Percentiles rank a stretch among this genome's conserved stretches.
Conservation (phyloP, 2,329 filamentous ascomycete genomes). For the Stagonosporopsis chrysanthemi region DNA sequence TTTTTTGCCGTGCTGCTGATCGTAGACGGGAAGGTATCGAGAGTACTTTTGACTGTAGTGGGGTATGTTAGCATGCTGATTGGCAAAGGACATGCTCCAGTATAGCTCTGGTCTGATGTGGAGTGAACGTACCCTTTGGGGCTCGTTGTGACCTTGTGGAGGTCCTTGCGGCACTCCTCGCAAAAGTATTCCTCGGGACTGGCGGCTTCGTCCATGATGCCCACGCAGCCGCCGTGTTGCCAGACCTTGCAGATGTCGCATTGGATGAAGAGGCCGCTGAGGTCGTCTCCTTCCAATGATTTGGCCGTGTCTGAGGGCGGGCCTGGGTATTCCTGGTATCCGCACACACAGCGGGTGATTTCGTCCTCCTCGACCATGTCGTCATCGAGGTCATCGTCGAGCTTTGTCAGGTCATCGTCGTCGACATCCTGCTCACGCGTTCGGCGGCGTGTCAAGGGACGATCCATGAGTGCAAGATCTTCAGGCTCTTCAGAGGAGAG, state of each 20-base stretch:
- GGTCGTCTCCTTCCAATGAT: slow-evolving; percentile 70
- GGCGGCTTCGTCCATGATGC: slow-evolving; percentile 91
- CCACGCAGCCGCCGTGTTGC: slow-evolving; percentile 98
- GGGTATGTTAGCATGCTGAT: slow-evolving; percentile 10
- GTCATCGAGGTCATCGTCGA: slow-evolving; percentile 67
- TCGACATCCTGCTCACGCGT: slow-evolving; percentile 79
- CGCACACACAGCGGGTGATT: slow-evolving; percentile 93
- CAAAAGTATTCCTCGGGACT: slow-evolving; percentile 98
- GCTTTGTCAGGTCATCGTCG: slow-evolving; percentile 52
- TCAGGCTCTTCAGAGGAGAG: slow-evolving; percentile 72
- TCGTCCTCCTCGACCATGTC: slow-evolving; percentile 77
- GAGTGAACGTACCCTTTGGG: slow-evolving; percentile 76
- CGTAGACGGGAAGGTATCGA: slow-evolving; percentile 67
- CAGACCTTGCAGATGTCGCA: slow-evolving; percentile 98
- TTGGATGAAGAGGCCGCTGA: slow-evolving; percentile 95
- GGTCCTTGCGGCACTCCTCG: slow-evolving; percentile 89
- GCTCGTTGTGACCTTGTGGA: slow-evolving; percentile 83
- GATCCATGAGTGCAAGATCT: slow-evolving; percentile 68
- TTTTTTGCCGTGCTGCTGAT: slow-evolving; percentile 59
- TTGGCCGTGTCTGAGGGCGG: slow-evolving; percentile 67
- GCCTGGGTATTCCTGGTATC: slow-evolving; percentile 92
- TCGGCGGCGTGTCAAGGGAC: slow-evolving; percentile 75
- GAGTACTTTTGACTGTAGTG: slow-evolving; percentile 66
- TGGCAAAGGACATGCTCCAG: background rate
- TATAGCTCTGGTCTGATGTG: background rate